These are phyloP conservation scores for Eucalyptus regnans DNA, from an alignment of 345 rosid species.

Conservation along the genomic window DNA sequence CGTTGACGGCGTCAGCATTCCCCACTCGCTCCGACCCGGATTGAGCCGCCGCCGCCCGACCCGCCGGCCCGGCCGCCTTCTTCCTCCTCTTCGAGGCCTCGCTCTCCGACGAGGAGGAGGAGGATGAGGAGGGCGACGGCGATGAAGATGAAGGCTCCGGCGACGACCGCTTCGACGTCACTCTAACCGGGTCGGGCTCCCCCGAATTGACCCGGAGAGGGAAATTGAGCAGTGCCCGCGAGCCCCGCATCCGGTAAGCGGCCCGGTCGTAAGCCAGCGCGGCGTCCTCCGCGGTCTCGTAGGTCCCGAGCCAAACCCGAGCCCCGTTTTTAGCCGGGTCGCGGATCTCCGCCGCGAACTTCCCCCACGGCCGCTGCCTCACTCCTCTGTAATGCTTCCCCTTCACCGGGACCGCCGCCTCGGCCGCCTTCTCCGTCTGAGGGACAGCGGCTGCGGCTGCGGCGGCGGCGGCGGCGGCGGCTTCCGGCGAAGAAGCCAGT, in stretches of 20 bases:
- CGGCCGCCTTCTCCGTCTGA: background rate
- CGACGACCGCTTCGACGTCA: conserved; percentile 66
- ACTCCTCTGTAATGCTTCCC: conserved; percentile 94
- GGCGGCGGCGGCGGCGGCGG: background rate
- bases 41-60: background rate
- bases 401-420: conserved; percentile 21
- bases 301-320: conserved; percentile 96
- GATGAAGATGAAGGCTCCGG: conserved; percentile 25
- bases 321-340: conserved; percentile 99
- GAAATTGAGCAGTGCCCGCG: conserved; percentile 81
- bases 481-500: background rate
- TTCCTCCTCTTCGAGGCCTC: conserved; percentile 54
- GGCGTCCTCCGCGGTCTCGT: conserved; percentile 96
- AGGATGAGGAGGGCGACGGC: background rate
- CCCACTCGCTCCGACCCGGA: conserved; percentile 8
- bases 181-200: conserved; percentile 91
- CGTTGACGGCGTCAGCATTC: background rate
- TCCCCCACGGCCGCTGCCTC: conserved; percentile 99
- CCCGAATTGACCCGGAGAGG: conserved; percentile 88
- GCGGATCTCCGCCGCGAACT: conserved; percentile 95
- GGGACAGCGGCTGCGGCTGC: background rate
- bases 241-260: conserved; percentile 94
- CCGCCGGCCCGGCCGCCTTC: conserved; percentile 12
- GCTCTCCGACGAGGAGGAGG: conserved; percentile 24
- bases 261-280: conserved; percentile 95